Evolutionary conservation across 2,329 filamentous ascomycete genomes (phyloP), one percentile per base, ranked within the genome.

Genomic region (Trichoderma sp.): DNA sequence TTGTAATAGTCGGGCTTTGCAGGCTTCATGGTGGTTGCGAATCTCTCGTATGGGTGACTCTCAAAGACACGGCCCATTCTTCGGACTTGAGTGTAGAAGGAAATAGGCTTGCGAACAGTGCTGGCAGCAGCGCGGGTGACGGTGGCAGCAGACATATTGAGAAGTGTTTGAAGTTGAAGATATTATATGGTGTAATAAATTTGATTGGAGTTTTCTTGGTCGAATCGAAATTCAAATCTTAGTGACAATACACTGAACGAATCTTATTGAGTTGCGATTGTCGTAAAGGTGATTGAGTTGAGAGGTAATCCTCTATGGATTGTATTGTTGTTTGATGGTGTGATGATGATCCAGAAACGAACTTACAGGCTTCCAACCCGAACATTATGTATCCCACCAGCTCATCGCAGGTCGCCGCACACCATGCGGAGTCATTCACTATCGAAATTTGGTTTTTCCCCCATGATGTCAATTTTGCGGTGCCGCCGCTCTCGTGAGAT

Each of bases 31-130:
- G 71, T 72, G 26, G 34, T 34, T 3, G 71, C 26, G n/a, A 71
- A 9, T 58, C 67, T 47, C 53, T 71, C 66, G 21, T 47, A 72
- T 6, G 71, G 71, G n/a, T 36, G 26, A 36, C 65, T 60, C 53
- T 70, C 66, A 32, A 70, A 63, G n/a, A 67, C 34, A 26, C 67
- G 71, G 4, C 58, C 71, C 61, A 70, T 72, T 26, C 32, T 34
- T 24, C 71, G 67, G 34, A 72, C 15, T 51, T 64, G 58, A 67
- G 58, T 72, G 60, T 60, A 9, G 28, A 71, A 61, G 8, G 66
- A 72, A 47, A 69, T 6, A 39, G 71, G 67, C 32, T 67, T 70
- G 58, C 71, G 66, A 43, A 36, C 39, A 34, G 71, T 36, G 30
- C 32, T 58, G 47, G 60, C 26, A 39, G 67, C 66, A 58, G 61